Base-by-base conservation (phyloP, 768 basidiomycete species). In the Serendipita sp. region DNA sequence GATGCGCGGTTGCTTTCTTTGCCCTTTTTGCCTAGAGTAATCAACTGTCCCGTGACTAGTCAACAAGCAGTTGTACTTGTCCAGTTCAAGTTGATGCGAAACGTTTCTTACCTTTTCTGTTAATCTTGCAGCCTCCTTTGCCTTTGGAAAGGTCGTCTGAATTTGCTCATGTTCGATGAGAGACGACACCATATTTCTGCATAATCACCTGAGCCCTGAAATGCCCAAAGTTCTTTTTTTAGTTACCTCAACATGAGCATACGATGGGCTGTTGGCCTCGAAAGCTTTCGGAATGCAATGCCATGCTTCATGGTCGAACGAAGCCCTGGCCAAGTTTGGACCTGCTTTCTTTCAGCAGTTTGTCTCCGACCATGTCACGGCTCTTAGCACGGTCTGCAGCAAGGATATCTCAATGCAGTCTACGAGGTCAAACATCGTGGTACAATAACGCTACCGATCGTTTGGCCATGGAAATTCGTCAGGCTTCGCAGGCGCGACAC, bases 81-180 rank as follows among this genome's bases (percentile, higher is more conserved):
- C 20, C 3, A 20, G n/a, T 14, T 34, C 17, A 28, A 17, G 5
- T 7, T 38, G 34, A 2, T 38, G 34, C 34, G 14, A 38, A 38
- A 38, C 34, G 14, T 38, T n/a, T n/a, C 68, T 22, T 63, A 86
- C 93, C 84, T 95, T 94, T 70, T 99, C 95, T 16, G 93, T 94
- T 61, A 97, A 75, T 67, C 91, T 80, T 14, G 90, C 90, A 3
- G 93, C 76, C 68, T 96, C 93, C 71, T 88, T 86, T 2, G 96
- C 96, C 73, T 97, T 98, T 33, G 95, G 86, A 16, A 97, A 75
- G 0, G 96, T 99, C 3, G 96, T 98, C 72, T 88, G 86, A 71
- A 99, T 91, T 70, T 90, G 88, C 70, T 96, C 91, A 74, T 98
- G 92, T 70, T 97, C 84, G 63, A 99, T 81, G 34, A 98, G 79